Conservation (phyloP, 306 rosid genomes). For the Cucurbita argyrosperma region DNA sequence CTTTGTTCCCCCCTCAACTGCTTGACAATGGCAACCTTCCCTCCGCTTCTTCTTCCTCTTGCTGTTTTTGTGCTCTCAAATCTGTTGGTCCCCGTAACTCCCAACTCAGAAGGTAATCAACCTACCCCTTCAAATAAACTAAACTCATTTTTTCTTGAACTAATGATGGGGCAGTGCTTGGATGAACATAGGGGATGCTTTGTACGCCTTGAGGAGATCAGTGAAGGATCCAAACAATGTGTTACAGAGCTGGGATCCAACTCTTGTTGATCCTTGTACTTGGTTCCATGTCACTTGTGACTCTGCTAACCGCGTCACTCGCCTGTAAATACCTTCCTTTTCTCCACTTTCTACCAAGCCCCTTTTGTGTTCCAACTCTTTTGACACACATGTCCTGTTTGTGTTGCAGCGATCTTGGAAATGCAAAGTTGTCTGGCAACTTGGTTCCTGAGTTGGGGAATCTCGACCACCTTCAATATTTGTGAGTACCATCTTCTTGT, state of each 20-base stretch:
- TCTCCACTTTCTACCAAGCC: not conserved
- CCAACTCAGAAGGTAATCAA: conserved; percentile 49
- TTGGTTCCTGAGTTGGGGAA: conserved; percentile 60
- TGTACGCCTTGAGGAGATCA: conserved; percentile 58
- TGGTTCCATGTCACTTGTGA: conserved; percentile 93
- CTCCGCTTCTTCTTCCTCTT: conserved; percentile 11
- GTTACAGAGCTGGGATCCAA: conserved; percentile 81
- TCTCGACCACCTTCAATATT: conserved; percentile 56
- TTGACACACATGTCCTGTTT: no score
- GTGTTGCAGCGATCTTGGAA: conserved; percentile 64
- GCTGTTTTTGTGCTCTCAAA: conserved; percentile 14
- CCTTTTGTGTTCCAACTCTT: not conserved
- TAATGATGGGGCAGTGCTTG: not conserved
- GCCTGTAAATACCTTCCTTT: conserved; percentile 29
- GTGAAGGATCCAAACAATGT: conserved; percentile 59
- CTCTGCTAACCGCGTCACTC: conserved; percentile 36
- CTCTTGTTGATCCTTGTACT: conserved; percentile 79
- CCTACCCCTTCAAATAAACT: not conserved
- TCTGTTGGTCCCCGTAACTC: conserved; percentile 17
- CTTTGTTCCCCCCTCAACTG: not conserved
- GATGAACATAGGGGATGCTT: conserved; percentile 63
- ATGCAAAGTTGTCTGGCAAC: conserved; percentile 62
- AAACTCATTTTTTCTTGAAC: not conserved
- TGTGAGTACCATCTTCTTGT: conserved; percentile 14
- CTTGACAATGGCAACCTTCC: not conserved